These are phyloP conservation scores for Penicillium odoratum DNA, from an alignment of 495 filamentous ascomycete species.

Conservation along the genomic window DNA sequence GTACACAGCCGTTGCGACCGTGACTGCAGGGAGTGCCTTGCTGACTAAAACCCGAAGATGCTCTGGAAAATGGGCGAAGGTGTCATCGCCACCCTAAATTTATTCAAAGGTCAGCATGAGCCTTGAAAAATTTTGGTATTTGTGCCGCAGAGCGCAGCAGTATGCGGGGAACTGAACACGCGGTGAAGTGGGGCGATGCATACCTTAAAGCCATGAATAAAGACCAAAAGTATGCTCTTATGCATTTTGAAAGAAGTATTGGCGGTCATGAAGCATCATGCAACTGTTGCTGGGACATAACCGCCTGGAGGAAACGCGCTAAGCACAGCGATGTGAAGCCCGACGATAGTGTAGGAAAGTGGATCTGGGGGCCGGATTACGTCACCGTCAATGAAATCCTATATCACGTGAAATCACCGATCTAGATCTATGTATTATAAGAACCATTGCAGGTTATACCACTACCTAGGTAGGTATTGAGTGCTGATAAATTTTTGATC, in stretches of 20 bases:
- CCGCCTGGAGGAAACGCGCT: neutral
- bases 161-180: constrained; percentile 14
- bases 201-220: constrained; percentile 98
- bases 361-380: neutral
- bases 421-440: too few relatives aligned
- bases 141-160: neutral
- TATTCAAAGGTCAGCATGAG: constrained; percentile 6
- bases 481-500: too few relatives aligned
- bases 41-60: constrained; percentile 70
- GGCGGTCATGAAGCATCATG: constrained; percentile 6
- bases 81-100: constrained; percentile 83
- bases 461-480: too few relatives aligned
- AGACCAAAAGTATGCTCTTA: constrained; percentile 86
- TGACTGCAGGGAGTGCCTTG: constrained; percentile 70
- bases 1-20: constrained; percentile 71
- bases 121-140: neutral
- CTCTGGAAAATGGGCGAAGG: constrained; percentile 76
- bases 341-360: neutral
- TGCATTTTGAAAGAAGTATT: constrained; percentile 54
- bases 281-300: neutral
- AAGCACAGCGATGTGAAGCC: neutral
- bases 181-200: constrained; percentile 8
- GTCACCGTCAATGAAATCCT: neutral
- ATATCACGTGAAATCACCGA: neutral
- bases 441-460: too few relatives aligned